A percentile compares a stretch with the other conserved stretches of the same genome.
Conservation (phyloP, 768 basidiomycete species). For the Crassisporium funariophilum region DNA sequence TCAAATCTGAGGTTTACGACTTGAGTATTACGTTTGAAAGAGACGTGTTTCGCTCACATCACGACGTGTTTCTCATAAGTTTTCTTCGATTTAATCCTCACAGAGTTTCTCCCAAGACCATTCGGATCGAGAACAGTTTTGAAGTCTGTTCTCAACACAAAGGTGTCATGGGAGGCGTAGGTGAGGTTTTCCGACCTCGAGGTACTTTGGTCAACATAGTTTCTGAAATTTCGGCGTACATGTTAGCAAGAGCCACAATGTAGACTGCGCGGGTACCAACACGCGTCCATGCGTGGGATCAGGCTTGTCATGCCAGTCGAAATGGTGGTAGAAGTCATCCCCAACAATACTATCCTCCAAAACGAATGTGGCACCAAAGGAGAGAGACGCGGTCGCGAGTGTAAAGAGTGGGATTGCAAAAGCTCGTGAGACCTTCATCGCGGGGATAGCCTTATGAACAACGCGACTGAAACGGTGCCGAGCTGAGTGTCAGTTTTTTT, state of each 20-base stretch:
- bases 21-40: constrained; percentile 20
- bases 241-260: neutral
- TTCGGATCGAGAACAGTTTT: constrained; percentile 39
- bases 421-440: too few species aligned
- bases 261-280: constrained; percentile 33
- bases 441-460: too few species aligned
- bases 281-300: constrained; percentile 62
- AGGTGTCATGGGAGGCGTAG: constrained; percentile 40
- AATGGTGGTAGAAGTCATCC: constrained; percentile 44
- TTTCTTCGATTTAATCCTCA: constrained; percentile 52
- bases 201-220: constrained; percentile 37
- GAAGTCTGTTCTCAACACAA: constrained; percentile 50
- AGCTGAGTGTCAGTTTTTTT: too few species aligned
- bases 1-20: constrained; percentile 30
- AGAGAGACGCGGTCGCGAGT: too few species aligned
- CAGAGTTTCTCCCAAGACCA: constrained; percentile 53
- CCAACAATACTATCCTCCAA: constrained; percentile 43
- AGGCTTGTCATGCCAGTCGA: constrained; percentile 42
- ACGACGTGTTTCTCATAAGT: constrained; percentile 52
- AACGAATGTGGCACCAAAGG: too few species aligned
- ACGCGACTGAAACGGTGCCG: too few species aligned
- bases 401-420: too few species aligned
- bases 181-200: constrained; percentile 49
- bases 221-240: constrained; percentile 24
- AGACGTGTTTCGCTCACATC: constrained; percentile 38